Base-by-base conservation (phyloP, 1,139 yeast genomes). In the Scheffersomyces segobiensis region DNA sequence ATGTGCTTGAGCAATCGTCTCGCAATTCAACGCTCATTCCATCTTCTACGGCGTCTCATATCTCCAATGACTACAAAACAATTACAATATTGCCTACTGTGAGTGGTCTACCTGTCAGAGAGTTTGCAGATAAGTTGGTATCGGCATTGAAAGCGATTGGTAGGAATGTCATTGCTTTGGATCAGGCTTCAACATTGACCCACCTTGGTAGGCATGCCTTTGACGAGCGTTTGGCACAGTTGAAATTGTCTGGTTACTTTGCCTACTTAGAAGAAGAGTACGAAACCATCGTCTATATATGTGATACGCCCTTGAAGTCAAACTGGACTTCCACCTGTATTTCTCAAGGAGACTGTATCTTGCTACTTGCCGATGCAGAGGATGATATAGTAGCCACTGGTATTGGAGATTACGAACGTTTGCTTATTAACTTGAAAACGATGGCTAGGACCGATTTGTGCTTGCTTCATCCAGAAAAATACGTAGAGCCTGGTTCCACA, bases 311-410 rank as follows among this genome's bases (percentile, higher is more conserved):
- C 0, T 86, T 90, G 3, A 87, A 87, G 63, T 91, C 97, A 0
- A 83, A 87, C 46, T 95, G 99, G 99, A 92, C 98, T 0, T 84
- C 87, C 10, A 91, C 97, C 0, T 95, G 99, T 72, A 89, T 95
- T 54, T 86, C 96, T 5, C 98, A 93, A 72, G 98, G 97, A 14
- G 99, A 95, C 72, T 93, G 98, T 75, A 86, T 91, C 26, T 71
- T 89, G 46, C 72, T 90, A 17, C 70, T 89, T 20, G 95, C 93
- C 0, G 90, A 89, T 73, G 88, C 93, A 3, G 82, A 78, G 32
- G 79, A 86, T 57, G 87, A 89, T 3, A 76, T 79, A 5, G 82
- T 85, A 2, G 87, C 87, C 6, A 87, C 93, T 0, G 85, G 85
- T 32, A 80, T 91, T 52, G 97, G 98, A 3, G 98, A 93, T 57